These are phyloP conservation scores for Monilinia polystroma DNA, from an alignment of 2,329 filamentous ascomycete species.

Conservation along the genomic window DNA sequence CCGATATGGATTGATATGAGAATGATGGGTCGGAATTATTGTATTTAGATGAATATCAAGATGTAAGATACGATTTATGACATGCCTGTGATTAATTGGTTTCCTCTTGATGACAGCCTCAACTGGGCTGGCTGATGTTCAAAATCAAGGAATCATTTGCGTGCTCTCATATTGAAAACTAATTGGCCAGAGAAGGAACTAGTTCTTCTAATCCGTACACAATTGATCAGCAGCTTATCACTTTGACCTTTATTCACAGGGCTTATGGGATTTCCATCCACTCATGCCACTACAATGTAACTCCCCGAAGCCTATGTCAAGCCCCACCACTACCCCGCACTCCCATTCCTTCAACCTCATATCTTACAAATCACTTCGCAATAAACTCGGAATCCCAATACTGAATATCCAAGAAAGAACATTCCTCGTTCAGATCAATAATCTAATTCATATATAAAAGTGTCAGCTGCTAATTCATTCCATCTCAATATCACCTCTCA, in stretches of 20 bases:
- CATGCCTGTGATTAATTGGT: not conserved
- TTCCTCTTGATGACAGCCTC: not conserved
- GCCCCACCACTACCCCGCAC: constrained; percentile 4
- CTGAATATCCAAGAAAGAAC: too few relatives aligned
- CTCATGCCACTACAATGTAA: too few relatives aligned
- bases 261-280: too few relatives aligned
- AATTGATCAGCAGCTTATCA: too few relatives aligned
- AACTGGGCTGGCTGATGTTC: not conserved
- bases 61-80: constrained; percentile 1
- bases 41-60: not conserved
- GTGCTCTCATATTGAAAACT: not conserved
- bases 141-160: not conserved
- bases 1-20: not conserved
- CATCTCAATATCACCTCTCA: not conserved
- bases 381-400: not conserved
- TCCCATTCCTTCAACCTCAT: not conserved
- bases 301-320: too few relatives aligned
- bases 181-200: too few relatives aligned
- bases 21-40: too few relatives aligned
- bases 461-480: not conserved
- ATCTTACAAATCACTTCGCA: not conserved
- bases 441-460: too few relatives aligned
- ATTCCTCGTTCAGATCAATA: too few relatives aligned
- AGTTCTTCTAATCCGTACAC: too few relatives aligned
- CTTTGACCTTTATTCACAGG: too few relatives aligned